Percentiles rank a stretch among this genome's conserved stretches.
Evolutionary conservation across 1,139 yeast genomes (phyloP).

Genomic region (Magnusiomyces paraingens): DNA sequence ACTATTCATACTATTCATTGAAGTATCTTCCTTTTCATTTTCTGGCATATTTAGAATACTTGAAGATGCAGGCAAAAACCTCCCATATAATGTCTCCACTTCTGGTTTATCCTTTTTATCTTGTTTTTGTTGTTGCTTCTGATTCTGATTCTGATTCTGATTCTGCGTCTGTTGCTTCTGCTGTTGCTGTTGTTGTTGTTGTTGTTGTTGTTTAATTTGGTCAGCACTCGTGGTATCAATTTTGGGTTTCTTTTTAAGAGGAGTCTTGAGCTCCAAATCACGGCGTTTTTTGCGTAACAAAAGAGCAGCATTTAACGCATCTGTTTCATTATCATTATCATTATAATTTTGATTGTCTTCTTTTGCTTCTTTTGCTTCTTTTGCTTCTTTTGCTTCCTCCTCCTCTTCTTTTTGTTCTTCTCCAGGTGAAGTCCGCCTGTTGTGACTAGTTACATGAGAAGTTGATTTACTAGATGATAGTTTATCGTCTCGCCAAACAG

Average conservation of each 20-base stretch:
- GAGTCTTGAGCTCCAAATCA: no score
- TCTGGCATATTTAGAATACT: neutral
- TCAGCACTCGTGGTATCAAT: no score
- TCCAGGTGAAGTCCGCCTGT: no score
- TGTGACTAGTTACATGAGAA: no score
- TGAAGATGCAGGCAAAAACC: slow-evolving; percentile 1
- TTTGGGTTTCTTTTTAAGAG: no score
- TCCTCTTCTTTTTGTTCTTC: neutral
- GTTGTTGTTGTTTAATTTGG: no score
- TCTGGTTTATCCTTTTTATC: neutral
- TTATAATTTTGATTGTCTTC: neutral
- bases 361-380: no score
- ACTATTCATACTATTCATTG: no score
- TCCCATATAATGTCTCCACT: neutral
- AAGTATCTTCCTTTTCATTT: no score
- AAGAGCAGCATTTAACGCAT: neutral
- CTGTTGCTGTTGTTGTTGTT: neutral
- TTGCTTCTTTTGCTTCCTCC: no score
- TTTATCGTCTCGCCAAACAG: no score
- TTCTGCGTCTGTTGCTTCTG: neutral
- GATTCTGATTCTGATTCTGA: neutral
- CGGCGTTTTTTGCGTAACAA: neutral
- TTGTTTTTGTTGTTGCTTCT: neutral
- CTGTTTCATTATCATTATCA: neutral
- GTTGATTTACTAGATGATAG: no score